phyloP scores from a whole-genome alignment of 495 filamentous ascomycete genomes.

The Penicillium subrubescens region DNA sequence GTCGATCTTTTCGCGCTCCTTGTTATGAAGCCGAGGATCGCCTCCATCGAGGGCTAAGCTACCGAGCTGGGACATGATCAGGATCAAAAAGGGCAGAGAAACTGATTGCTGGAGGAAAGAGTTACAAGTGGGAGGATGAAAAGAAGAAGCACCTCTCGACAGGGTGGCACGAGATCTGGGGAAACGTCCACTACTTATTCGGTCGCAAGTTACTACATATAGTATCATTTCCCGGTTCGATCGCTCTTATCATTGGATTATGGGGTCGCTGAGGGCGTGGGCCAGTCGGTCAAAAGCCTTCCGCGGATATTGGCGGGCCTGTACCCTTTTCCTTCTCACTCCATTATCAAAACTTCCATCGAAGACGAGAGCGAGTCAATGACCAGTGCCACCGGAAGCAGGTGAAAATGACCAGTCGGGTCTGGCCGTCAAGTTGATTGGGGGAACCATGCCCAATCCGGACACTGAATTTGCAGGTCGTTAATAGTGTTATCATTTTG shows the following conservation, averaged over 20 bases:
- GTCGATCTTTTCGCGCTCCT: constrained; percentile 18
- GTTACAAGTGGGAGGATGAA: neutral
- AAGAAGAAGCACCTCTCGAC: neutral
- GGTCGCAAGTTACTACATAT: neutral
- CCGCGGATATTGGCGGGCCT: neutral
- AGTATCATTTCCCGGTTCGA: neutral
- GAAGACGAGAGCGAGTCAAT: neutral
- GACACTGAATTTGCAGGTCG: neutral
- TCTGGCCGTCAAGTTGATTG: neutral
- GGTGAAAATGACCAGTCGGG: neutral
- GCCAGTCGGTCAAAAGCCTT: neutral
- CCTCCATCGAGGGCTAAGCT: constrained; percentile 13
- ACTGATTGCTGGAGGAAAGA: neutral
- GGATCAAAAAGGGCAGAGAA: neutral
- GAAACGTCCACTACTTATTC: constrained; percentile 4
- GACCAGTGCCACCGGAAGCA: neutral
- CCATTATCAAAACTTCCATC: neutral
- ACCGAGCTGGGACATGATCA: constrained; percentile 6
- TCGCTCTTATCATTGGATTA: neutral
- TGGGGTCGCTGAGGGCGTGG: no score
- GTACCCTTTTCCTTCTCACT: neutral
- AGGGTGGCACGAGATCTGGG: neutral
- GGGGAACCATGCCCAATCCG: neutral
- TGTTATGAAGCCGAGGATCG: constrained; percentile 24
- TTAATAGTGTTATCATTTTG: neutral